Base-by-base conservation (phyloP, 129 eudicot genomes). In the Scalesia atractyloides region DNA sequence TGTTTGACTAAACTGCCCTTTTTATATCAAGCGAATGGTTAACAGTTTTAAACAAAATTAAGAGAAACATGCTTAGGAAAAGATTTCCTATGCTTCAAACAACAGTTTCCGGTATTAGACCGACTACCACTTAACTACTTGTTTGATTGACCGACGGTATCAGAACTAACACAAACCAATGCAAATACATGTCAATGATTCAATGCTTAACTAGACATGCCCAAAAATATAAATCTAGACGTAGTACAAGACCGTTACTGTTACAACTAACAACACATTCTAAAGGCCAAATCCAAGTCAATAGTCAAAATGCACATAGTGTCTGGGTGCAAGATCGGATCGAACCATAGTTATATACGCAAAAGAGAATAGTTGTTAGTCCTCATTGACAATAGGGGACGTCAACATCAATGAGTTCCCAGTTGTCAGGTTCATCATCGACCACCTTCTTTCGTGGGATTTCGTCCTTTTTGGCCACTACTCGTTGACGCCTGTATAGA, bases 351-450 rank as follows among this genome's bases (percentile, higher is more conserved):
- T 7, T 60, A 70, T 1, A 48, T 70, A 17, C 9, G 70, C 13
- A 51, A 59, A 68, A 56, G 22, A 22, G 33, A 37, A 51, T 12
- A 17, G 9, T 10, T 10, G 19, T 9, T 12, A 70, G 16, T 16
- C 20, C 60, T 78, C 53, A 74, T 72, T n/a, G 15, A 69, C 84
- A 78, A 71, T 83, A 86, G 50, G 91, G 86, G 72, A 83, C 46
- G 53, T 75, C 84, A 15, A 69, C 82, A 48, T 86, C 84, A 51
- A 76, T 52, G 15, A 64, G 61, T n/a, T 82, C 90, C 91, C 91
- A 86, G 77, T 86, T 86, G 74, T 86, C 91, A 60, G 52, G 76
- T 22, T 83, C 79, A 54, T 86, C 86, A 51, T 70, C 51, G 34
- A 24, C 67, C 18, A 4, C 73, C 84, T 81, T 71, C 75, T 78